Evolutionary conservation across 1,284 basidiomycete species (phyloP).

Genomic region (Cerrena zonata): DNA sequence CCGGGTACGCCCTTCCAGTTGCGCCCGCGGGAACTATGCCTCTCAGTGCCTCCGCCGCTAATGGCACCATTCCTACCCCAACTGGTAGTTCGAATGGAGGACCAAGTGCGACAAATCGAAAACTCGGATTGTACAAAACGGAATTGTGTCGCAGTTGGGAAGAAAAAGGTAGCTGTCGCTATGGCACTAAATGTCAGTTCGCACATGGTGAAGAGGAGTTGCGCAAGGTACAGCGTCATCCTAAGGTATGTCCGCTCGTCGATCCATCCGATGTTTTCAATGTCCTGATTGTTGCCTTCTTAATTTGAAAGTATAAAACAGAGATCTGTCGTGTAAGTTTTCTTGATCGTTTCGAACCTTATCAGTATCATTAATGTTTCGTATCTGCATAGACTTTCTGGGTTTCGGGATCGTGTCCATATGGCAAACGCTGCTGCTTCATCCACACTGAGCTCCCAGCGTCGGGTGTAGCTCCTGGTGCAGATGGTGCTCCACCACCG

Average conservation of each 20-base stretch:
- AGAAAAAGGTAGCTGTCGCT: constrained; percentile 84
- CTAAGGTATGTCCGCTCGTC: constrained; percentile 54
- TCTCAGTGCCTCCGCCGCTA: constrained; percentile 24
- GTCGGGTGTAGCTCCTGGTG: constrained; percentile 46
- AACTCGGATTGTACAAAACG: constrained; percentile 85
- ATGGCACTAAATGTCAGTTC: constrained; percentile 83
- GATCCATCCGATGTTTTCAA: constrained; percentile 6
- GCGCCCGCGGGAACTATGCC: constrained; percentile 19
- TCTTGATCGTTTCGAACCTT: constrained; percentile 10
- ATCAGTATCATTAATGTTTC: constrained; percentile 12
- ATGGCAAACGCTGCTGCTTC: constrained; percentile 85
- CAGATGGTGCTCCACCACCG: constrained; percentile 41
- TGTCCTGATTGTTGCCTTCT: constrained; percentile 6
- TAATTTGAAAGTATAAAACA: constrained; percentile 70
- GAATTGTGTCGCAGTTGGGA: constrained; percentile 90
- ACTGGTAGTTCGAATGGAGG: constrained; percentile 40
- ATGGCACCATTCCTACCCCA: constrained; percentile 21
- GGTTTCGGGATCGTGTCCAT: constrained; percentile 85
- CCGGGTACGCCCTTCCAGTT: constrained; percentile 44
- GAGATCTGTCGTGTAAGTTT: constrained; percentile 78
- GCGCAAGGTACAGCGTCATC: constrained; percentile 74
- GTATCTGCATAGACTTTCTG: constrained; percentile 65
- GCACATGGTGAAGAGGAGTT: constrained; percentile 87
- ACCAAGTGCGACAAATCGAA: constrained; percentile 82
- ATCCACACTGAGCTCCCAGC: constrained; percentile 79